Percentiles rank a stretch among this genome's conserved stretches.
Evolutionary conservation across 108 stramenopile genomes (phyloP).

Genomic region (Thalassiosira profunda): DNA sequence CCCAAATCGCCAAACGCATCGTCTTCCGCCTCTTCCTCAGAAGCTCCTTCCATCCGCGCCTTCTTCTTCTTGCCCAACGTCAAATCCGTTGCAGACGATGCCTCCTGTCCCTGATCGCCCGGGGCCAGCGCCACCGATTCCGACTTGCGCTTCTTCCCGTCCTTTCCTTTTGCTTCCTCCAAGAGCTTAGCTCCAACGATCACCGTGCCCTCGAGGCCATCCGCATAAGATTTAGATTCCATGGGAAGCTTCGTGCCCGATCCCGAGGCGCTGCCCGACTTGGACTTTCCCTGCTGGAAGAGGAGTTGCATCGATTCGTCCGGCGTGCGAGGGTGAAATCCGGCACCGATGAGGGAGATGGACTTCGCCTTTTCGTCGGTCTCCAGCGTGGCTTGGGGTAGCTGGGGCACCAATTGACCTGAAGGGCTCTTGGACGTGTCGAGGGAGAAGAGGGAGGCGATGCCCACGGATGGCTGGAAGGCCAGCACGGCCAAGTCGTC

Average conservation of each 20-base stretch:
- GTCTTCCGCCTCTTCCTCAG: conserved; percentile 24
- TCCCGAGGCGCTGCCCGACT: neutral
- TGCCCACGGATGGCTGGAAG: conserved; percentile 10
- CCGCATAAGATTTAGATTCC: conserved; percentile 21
- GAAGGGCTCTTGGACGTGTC: no score
- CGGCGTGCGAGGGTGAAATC: conserved; percentile 5
- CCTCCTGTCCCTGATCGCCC: conserved; percentile 39
- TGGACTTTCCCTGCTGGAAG: neutral
- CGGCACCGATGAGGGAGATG: conserved; percentile 7
- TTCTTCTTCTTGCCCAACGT: conserved; percentile 15
- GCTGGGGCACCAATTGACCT: conserved; percentile 18
- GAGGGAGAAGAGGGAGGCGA: conserved; percentile 18
- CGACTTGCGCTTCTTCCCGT: conserved; percentile 39
- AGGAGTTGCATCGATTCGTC: conserved; percentile 6
- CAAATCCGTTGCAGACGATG: conserved; percentile 39
- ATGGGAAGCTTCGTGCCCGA: conserved; percentile 26
- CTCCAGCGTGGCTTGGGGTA: conserved; percentile 18
- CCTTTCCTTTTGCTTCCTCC: neutral
- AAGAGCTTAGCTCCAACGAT: conserved; percentile 2
- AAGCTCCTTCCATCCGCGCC: conserved; percentile 11
- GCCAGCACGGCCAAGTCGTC: neutral
- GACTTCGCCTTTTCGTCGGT: conserved; percentile 1
- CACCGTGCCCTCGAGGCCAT: conserved; percentile 13
- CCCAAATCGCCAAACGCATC: conserved; percentile 13
- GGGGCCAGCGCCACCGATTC: conserved; percentile 27